Evolutionary conservation across 495 filamentous ascomycete genomes (phyloP).

Genomic region (Penicillium fimorum): DNA sequence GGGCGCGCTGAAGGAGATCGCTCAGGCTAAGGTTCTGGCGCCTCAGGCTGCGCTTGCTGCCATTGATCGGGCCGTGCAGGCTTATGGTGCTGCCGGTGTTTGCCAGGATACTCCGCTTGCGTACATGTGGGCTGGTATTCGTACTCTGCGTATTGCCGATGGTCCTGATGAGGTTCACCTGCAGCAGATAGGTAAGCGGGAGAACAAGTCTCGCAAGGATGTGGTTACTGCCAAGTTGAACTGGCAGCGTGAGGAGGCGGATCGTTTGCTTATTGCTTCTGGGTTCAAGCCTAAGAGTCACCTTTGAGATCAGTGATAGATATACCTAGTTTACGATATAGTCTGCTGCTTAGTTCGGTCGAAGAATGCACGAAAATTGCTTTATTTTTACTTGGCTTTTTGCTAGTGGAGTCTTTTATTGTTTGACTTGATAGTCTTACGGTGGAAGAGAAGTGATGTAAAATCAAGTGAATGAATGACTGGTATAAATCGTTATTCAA

Average conservation of each 20-base stretch:
- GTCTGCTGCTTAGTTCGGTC: background rate
- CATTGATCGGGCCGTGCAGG: slow-evolving; percentile 85
- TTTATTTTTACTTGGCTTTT: background rate
- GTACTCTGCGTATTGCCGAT: slow-evolving; percentile 83
- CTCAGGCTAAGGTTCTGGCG: slow-evolving; percentile 82
- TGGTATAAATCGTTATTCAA: slow-evolving; percentile 17
- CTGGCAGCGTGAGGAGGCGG: slow-evolving; percentile 62
- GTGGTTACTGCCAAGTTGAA: slow-evolving; percentile 61
- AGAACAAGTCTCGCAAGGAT: slow-evolving; percentile 68
- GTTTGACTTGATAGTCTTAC: background rate
- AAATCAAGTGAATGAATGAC: slow-evolving; percentile 16
- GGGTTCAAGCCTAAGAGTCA: slow-evolving; percentile 50
- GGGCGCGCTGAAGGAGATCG: slow-evolving; percentile 77
- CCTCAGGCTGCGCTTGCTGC: slow-evolving; percentile 73
- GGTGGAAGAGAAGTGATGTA: background rate
- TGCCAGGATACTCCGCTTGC: slow-evolving; percentile 90
- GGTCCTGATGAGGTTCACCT: slow-evolving; percentile 93
- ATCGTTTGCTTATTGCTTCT: slow-evolving; percentile 62
- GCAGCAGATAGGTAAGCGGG: slow-evolving; percentile 82
- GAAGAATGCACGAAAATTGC: slow-evolving; percentile 6
- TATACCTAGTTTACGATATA: slow-evolving; percentile 2
- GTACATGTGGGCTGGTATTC: slow-evolving; percentile 78
- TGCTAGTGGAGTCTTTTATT: background rate
- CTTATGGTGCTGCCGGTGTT: slow-evolving; percentile 81
- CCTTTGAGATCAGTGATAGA: slow-evolving; percentile 23